phyloP scores from a whole-genome alignment of 2,329 filamentous ascomycete species.

The Cladobotryum protrusum region DNA sequence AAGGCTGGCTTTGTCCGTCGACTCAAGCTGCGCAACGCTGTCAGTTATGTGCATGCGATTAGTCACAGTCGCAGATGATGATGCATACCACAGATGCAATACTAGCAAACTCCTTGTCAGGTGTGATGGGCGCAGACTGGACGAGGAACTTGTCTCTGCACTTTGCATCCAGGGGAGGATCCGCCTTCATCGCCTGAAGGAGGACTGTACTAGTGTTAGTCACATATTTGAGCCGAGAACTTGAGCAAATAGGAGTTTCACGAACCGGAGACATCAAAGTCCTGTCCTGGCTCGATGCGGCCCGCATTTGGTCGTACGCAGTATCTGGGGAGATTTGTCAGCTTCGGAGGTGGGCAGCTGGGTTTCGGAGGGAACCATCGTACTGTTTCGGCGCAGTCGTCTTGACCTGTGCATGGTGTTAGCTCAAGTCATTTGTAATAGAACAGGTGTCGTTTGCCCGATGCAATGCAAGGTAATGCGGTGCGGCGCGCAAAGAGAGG shows the following conservation, averaged over 20 bases:
- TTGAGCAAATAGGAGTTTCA: neutral
- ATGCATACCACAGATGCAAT: conserved; percentile 70
- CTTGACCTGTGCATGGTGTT: conserved; percentile 67
- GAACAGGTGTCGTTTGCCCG: conserved; percentile 6
- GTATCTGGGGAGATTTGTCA: conserved; percentile 57
- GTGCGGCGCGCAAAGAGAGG: neutral
- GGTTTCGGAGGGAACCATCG: conserved; percentile 28
- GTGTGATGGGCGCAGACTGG: conserved; percentile 77
- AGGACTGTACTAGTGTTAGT: conserved; percentile 56
- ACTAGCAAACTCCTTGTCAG: conserved; percentile 77
- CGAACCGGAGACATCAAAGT: conserved; percentile 89
- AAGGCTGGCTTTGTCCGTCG: conserved; percentile 68
- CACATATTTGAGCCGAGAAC: conserved; percentile 8
- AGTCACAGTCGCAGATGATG: neutral
- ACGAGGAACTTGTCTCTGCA: conserved; percentile 98
- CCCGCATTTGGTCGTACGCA: conserved; percentile 96
- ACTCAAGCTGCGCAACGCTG: conserved; percentile 61
- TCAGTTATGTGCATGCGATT: neutral
- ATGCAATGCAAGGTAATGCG: neutral
- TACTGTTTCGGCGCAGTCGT: conserved; percentile 99
- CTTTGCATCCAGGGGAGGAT: conserved; percentile 77
- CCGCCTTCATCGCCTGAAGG: conserved; percentile 95
- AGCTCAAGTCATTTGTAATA: conserved; percentile 11
- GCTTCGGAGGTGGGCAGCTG: conserved; percentile 15
- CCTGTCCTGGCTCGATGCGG: conserved; percentile 81